A percentile compares a stretch with the other conserved stretches of the same genome.
These are phyloP conservation scores for Chytriomyces hyalinus DNA, from an alignment of 192 early-diverging fungal genomes.

Conservation along the genomic window DNA sequence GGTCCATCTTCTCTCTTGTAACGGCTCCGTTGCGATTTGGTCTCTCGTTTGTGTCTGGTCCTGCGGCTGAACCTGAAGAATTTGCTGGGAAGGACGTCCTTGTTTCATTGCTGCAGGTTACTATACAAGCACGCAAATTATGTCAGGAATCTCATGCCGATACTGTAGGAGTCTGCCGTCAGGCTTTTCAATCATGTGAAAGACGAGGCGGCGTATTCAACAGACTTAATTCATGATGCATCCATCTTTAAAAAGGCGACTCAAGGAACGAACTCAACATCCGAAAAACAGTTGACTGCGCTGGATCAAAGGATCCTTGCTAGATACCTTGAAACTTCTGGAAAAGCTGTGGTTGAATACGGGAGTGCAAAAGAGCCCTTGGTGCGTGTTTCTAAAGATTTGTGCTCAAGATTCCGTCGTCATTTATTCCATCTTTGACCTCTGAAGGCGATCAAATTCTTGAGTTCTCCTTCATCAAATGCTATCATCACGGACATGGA, in stretches of 20 bases:
- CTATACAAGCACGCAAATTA: not conserved
- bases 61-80: not conserved
- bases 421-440: not conserved
- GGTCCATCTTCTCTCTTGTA: conserved; percentile 2
- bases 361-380: not conserved
- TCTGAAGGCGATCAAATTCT: conserved; percentile 12
- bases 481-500: conserved; percentile 58
- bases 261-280: not conserved
- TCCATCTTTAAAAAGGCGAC: not conserved
- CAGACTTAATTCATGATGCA: conserved; percentile 2
- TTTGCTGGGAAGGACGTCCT: not conserved
- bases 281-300: not conserved
- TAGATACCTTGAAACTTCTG: not conserved
- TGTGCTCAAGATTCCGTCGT: not conserved
- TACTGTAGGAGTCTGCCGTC: conserved; percentile 5
- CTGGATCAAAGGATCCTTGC: not conserved
- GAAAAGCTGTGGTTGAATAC: conserved; percentile 4
- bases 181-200: not conserved
- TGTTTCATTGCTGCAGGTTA: not conserved
- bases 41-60: not conserved
- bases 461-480: not conserved
- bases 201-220: conserved; percentile 5
- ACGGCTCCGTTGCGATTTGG: not conserved
- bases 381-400: not conserved
- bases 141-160: not conserved